Conservation (phyloP, 1,284 basidiomycete species). For the Cerioporus squamosus region DNA sequence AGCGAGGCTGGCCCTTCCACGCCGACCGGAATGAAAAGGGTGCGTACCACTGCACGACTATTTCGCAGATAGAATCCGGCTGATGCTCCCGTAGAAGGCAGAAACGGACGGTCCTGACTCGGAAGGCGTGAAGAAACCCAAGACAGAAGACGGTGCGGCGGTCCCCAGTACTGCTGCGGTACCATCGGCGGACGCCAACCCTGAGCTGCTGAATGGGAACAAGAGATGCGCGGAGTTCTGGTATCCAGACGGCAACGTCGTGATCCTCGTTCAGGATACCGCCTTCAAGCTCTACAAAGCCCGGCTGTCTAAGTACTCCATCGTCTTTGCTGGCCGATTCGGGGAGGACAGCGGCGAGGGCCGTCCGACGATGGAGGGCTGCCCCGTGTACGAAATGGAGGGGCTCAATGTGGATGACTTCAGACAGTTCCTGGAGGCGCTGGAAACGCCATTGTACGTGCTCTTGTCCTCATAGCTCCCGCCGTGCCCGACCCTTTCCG, state of each 20-base stretch:
- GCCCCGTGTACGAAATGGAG: not conserved
- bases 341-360: not conserved
- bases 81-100: not conserved
- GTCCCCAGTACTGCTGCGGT: no score
- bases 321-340: not conserved
- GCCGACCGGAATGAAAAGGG: no score
- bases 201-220: no score
- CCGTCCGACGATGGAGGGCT: not conserved
- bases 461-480: not conserved
- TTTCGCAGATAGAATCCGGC: no score
- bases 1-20: no score
- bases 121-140: not conserved
- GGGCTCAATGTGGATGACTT: not conserved
- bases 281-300: conserved; percentile 4
- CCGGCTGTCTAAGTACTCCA: not conserved
- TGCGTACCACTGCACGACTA: no score
- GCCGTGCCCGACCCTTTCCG: not conserved
- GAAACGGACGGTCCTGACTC: not conserved
- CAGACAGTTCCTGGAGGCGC: not conserved
- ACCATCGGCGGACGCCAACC: no score
- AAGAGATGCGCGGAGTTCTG: not conserved
- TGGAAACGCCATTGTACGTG: conserved; percentile 1
- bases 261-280: not conserved
- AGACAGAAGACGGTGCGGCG: not conserved
- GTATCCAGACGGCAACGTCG: conserved; percentile 10